A percentile compares a stretch with the other conserved stretches of the same genome.
These are phyloP conservation scores for Tetrahymena thermophila DNA, from an alignment of 73 alveolate genomes.

Conservation along the genomic window DNA sequence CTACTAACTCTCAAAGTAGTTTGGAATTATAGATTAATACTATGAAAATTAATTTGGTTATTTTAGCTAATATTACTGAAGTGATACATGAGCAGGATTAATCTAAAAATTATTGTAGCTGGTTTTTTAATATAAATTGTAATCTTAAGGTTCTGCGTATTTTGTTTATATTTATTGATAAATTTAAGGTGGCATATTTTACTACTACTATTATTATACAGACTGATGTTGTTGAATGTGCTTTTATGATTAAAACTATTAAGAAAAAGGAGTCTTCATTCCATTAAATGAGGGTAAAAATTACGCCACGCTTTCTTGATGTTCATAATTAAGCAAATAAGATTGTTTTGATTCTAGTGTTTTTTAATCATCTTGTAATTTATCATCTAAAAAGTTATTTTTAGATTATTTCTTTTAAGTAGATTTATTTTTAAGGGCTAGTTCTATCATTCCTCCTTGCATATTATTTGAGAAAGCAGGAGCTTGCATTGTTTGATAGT, in stretches of 20 bases:
- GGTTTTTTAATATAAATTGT: neutral
- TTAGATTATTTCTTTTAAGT: neutral
- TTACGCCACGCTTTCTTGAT: neutral
- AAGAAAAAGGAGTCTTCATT: neutral
- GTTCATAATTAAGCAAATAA: neutral
- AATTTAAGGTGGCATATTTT: neutral
- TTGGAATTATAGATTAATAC: neutral
- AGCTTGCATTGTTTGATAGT: neutral
- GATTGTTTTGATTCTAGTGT: neutral
- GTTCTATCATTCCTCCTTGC: neutral
- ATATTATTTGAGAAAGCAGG: neutral
- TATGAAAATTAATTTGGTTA: neutral
- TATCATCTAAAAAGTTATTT: neutral
- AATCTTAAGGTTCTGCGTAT: neutral
- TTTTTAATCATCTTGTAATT: neutral
- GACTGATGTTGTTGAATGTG: neutral
- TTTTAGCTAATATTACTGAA: neutral
- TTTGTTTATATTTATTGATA: neutral
- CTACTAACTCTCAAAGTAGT: neutral
- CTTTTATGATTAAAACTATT: neutral
- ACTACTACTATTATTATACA: neutral
- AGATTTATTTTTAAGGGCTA: neutral
- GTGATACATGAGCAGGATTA: neutral
- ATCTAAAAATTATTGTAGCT: neutral
- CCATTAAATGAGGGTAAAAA: neutral